Evolutionary conservation across 148 eudicot species (phyloP).

Genomic region (Camellia lanceoleosa): DNA sequence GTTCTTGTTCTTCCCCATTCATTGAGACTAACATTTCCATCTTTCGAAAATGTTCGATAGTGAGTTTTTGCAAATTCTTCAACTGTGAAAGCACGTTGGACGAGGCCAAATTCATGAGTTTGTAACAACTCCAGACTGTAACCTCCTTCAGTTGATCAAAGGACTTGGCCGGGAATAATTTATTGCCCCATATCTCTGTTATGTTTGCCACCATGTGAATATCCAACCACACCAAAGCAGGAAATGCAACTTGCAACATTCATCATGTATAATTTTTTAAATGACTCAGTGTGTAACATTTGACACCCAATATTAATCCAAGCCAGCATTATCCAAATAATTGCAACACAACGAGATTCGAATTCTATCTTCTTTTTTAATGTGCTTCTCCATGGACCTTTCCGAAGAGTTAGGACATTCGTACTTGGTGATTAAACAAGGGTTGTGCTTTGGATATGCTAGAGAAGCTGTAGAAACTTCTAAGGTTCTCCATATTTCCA

Average conservation of each 20-base stretch:
- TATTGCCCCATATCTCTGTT: background rate
- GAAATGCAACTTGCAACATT: background rate
- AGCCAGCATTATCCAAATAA: too few relatives aligned
- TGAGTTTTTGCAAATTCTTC: background rate
- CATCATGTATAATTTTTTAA: background rate
- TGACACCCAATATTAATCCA: too few relatives aligned
- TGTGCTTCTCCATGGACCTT: too few relatives aligned
- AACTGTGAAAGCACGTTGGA: background rate
- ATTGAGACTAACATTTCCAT: background rate
- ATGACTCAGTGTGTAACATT: too few relatives aligned
- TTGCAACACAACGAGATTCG: too few relatives aligned
- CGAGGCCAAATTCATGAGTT: background rate
- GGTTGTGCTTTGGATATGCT: too few relatives aligned
- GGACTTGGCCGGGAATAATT: background rate
- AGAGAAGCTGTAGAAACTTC: too few relatives aligned
- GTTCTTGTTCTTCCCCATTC: background rate
- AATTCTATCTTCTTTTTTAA: too few relatives aligned
- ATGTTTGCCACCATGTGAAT: rapidly evolving
- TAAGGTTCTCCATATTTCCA: too few relatives aligned
- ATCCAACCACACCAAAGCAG: background rate
- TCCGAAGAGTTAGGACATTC: too few relatives aligned
- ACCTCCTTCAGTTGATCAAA: background rate
- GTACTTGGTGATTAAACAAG: too few relatives aligned
- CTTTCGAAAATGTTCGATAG: rapidly evolving
- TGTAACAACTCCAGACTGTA: rapidly evolving